Conservation (phyloP, 106 monocot genomes). For the Hemerocallis citrina region DNA sequence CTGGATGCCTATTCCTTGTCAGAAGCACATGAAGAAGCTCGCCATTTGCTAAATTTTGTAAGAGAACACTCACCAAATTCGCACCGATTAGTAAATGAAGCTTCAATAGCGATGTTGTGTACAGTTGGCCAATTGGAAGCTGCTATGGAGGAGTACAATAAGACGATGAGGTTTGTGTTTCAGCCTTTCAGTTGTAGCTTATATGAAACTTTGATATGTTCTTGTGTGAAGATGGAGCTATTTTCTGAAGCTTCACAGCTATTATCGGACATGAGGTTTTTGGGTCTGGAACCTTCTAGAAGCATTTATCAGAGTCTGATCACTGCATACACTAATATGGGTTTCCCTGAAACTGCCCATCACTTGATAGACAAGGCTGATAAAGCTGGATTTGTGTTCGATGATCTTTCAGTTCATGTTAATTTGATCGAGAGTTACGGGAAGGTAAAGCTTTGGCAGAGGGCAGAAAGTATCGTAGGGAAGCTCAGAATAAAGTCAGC, state of each 20-base stretch:
- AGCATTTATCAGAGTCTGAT: slow-evolving; percentile 57
- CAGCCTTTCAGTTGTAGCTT: slow-evolving; percentile 21
- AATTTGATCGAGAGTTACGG: slow-evolving; percentile 70
- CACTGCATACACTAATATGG: slow-evolving; percentile 54
- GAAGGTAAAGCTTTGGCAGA: slow-evolving; percentile 70
- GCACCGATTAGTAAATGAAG: slow-evolving; percentile 32
- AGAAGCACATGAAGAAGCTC: slow-evolving; percentile 39
- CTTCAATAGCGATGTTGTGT: slow-evolving; percentile 57
- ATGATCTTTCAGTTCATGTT: slow-evolving; percentile 43
- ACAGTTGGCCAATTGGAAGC: slow-evolving; percentile 28
- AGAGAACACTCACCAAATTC: slow-evolving; percentile 34
- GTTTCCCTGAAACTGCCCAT: slow-evolving; percentile 90
- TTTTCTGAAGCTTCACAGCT: slow-evolving; percentile 71
- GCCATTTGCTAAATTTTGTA: slow-evolving; percentile 54
- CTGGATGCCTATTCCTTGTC: slow-evolving; percentile 41
- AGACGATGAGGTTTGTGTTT: slow-evolving; percentile 18
- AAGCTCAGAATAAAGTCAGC: slow-evolving; percentile 42
- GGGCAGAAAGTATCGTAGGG: slow-evolving; percentile 74
- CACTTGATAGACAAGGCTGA: slow-evolving; percentile 45
- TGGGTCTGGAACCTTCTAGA: slow-evolving; percentile 46
- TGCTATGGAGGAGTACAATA: slow-evolving; percentile 68
- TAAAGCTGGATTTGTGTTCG: slow-evolving; percentile 31
- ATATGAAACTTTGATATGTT: slow-evolving; percentile 56
- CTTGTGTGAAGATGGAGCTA: slow-evolving; percentile 39
- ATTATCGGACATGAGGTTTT: slow-evolving; percentile 77